These are phyloP conservation scores for Isatis tinctoria DNA, from an alignment of 345 rosid species.

Conservation along the genomic window DNA sequence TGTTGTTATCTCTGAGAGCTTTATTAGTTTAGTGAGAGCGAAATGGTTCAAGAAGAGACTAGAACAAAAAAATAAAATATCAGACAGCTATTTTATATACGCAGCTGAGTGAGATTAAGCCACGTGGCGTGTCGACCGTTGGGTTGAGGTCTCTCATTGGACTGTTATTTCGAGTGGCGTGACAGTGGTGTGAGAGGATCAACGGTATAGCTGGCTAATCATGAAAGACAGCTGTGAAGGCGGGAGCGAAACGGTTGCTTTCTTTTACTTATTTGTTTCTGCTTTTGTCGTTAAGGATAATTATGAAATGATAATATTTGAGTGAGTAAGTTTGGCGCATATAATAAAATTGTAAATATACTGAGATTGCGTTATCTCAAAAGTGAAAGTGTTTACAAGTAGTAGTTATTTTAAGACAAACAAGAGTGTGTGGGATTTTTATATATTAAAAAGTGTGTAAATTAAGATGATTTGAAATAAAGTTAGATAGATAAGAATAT, in stretches of 20 bases:
- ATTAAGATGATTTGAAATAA: neutral
- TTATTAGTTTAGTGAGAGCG: neutral
- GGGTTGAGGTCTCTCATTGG: constrained; percentile 3
- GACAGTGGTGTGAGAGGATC: constrained; percentile 17
- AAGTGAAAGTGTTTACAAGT: neutral
- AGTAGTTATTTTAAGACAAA: neutral
- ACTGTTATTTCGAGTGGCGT: neutral
- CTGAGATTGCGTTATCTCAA: neutral
- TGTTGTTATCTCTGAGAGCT: neutral
- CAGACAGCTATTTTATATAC: neutral
- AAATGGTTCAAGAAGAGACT: neutral
- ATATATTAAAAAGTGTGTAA: neutral
- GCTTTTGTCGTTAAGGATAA: constrained; percentile 23
- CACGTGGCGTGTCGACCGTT: constrained; percentile 18
- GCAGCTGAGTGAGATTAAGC: neutral
- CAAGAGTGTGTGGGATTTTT: neutral
- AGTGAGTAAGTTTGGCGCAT: neutral
- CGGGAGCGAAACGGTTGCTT: constrained; percentile 29
- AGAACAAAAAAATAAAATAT: neutral
- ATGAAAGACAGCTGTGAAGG: constrained; percentile 31
- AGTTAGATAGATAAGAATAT: neutral
- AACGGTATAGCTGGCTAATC: constrained; percentile 19
- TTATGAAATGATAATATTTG: neutral
- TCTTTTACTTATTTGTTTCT: neutral
- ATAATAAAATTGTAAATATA: neutral